Evolutionary conservation across 768 basidiomycete species (phyloP).

Genomic region (Tremella fuciformis): DNA sequence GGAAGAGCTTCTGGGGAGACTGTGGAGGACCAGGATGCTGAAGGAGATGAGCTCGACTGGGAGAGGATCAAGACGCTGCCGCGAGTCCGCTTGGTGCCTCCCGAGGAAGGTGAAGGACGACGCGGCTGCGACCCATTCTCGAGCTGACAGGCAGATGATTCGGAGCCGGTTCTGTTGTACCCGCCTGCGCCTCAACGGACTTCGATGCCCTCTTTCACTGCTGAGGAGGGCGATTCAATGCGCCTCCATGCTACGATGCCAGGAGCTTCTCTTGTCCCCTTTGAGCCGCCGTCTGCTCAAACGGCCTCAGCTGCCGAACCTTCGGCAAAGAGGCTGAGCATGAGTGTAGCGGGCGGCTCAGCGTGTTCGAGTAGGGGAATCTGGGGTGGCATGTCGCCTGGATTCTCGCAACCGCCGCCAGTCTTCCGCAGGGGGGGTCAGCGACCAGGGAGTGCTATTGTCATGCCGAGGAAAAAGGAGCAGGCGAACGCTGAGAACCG

Average conservation of each 20-base stretch:
- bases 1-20: constrained; percentile 15
- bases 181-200: constrained; percentile 23
- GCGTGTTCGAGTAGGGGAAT: neutral
- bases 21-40: constrained; percentile 6
- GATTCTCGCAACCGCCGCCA: constrained; percentile 34
- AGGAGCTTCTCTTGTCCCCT: constrained; percentile 10
- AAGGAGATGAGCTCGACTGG: constrained; percentile 22
- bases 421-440: constrained; percentile 20
- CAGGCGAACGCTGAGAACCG: constrained; percentile 28
- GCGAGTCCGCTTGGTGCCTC: constrained; percentile 36
- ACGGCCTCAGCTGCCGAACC: constrained; percentile 10
- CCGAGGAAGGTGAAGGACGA: constrained; percentile 31
- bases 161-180: constrained; percentile 35
- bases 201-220: constrained; percentile 3
- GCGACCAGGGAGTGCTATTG: constrained; percentile 12
- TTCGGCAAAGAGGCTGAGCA: neutral
- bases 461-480: constrained; percentile 35
- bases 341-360: constrained; percentile 1
- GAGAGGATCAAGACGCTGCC: constrained; percentile 33
- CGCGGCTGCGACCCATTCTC: neutral
- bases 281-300: neutral
- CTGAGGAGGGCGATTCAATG: no score
- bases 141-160: constrained; percentile 25
- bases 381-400: constrained; percentile 38
- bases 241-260: constrained; percentile 14